These are phyloP conservation scores for Cryphonectria naterciae DNA, from an alignment of 2,329 filamentous ascomycete species.

Conservation along the genomic window DNA sequence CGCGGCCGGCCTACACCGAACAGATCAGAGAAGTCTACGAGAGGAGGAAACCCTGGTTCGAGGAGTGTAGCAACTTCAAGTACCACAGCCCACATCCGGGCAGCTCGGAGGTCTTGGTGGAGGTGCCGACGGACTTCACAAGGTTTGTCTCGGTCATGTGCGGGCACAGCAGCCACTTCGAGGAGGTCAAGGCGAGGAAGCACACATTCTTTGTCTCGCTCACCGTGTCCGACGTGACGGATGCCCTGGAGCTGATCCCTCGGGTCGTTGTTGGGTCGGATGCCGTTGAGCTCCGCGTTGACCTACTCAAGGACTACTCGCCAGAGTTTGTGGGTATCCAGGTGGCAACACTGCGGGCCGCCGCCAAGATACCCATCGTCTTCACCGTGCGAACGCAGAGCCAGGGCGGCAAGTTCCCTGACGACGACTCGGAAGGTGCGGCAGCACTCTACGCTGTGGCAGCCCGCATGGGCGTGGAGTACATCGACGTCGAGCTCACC, in stretches of 20 bases:
- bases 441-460: conserved; percentile 77
- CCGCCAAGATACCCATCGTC: conserved; percentile 77
- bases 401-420: conserved; percentile 88
- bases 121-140: conserved; percentile 68
- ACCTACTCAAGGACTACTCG: conserved; percentile 78
- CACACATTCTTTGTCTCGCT: conserved; percentile 93
- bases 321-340: conserved; percentile 82
- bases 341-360: conserved; percentile 75
- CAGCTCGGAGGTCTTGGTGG: conserved; percentile 44
- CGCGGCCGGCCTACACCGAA: conserved; percentile 87
- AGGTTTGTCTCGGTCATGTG: conserved; percentile 73
- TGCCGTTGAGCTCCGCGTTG: conserved; percentile 91
- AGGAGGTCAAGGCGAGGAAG: conserved; percentile 63
- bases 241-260: conserved; percentile 67
- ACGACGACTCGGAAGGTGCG: conserved; percentile 72
- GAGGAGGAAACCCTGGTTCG: conserved; percentile 85
- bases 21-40: conserved; percentile 91
- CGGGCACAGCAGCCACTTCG: conserved; percentile 61
- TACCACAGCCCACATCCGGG: conserved; percentile 79
- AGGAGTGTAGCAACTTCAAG: conserved; percentile 90
- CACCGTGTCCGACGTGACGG: conserved; percentile 75
- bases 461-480: conserved; percentile 84
- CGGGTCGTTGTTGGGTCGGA: conserved; percentile 82
- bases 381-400: conserved; percentile 87
- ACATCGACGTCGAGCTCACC: conserved; percentile 89